Percentiles rank a stretch among this genome's conserved stretches.
These are phyloP conservation scores for Eutrema salsugineum DNA, from an alignment of 441 rosid genomes.

Conservation along the genomic window DNA sequence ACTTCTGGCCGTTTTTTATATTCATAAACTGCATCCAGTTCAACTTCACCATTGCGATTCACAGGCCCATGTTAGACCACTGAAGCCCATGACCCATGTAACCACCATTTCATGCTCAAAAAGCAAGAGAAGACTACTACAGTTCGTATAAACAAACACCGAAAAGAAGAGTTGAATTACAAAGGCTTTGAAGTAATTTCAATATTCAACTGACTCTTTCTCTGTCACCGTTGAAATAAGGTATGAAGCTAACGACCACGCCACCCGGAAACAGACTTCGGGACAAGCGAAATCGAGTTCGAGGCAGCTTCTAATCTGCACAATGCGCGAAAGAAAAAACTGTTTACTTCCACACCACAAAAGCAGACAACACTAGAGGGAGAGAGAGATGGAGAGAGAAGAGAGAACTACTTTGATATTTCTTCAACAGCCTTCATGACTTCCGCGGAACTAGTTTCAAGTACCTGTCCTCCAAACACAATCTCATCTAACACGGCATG, in stretches of 20 bases:
- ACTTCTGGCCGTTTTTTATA: not conserved
- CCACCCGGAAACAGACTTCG: constrained; percentile 85
- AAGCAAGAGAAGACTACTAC: not conserved
- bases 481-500: constrained; percentile 86
- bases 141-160: not conserved
- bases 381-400: not conserved
- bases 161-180: not conserved
- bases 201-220: not conserved
- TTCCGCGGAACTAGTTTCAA: constrained; percentile 87
- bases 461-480: constrained; percentile 89
- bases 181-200: not conserved
- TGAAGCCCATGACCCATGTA: not conserved
- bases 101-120: not conserved
- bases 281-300: constrained; percentile 59
- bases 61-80: not conserved
- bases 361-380: not conserved
- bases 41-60: not conserved
- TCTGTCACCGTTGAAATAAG: not conserved
- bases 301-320: constrained; percentile 85
- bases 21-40: not conserved
- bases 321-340: not conserved
- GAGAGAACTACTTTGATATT: constrained; percentile 64
- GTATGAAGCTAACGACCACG: constrained; percentile 43
- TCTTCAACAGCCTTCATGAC: constrained; percentile 81
- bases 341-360: not conserved